These are phyloP conservation scores for Cladosporium sp. DNA, from an alignment of 2,329 filamentous ascomycete species.

Conservation along the genomic window DNA sequence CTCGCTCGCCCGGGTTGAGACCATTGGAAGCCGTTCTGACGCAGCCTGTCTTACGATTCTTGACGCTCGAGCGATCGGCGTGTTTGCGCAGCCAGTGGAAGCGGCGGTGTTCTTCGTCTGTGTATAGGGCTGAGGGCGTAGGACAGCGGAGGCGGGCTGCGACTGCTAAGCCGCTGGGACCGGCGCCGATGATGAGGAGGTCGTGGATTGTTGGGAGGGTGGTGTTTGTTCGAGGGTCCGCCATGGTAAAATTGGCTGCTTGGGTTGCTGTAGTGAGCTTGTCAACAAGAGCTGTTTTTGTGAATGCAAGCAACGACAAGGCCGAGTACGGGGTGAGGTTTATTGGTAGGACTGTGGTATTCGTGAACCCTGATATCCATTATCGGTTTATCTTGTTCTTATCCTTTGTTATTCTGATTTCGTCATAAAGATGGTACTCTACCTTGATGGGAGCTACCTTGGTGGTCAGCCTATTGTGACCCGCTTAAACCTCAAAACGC, in stretches of 20 bases:
- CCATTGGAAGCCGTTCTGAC: slow-evolving; percentile 29
- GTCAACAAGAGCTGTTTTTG: not conserved
- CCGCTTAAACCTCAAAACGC: slow-evolving; percentile 2
- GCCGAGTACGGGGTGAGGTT: no score
- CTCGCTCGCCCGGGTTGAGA: not conserved
- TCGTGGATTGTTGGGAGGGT: slow-evolving; percentile 46
- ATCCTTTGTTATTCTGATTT: not conserved
- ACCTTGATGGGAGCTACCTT: slow-evolving; percentile 14
- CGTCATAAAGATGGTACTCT: slow-evolving; percentile 9
- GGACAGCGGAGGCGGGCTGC: slow-evolving; percentile 68
- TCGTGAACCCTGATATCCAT: no score
- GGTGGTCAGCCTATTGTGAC: slow-evolving; percentile 4
- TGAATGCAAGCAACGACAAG: no score
- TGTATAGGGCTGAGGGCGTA: slow-evolving; percentile 74
- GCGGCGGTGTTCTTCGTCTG: slow-evolving; percentile 76
- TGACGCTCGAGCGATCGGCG: slow-evolving; percentile 56
- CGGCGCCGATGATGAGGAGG: slow-evolving; percentile 69
- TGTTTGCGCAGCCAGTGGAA: slow-evolving; percentile 73
- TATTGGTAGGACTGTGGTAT: no score
- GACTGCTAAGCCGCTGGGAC: slow-evolving; percentile 69
- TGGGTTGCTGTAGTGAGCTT: no score
- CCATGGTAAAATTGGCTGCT: not conserved
- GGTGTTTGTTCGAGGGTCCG: not conserved
- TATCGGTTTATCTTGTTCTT: no score
- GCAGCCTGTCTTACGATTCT: slow-evolving; percentile 45